phyloP scores from a whole-genome alignment of 2,329 filamentous ascomycete species.

The Colletotrichum aenigma region DNA sequence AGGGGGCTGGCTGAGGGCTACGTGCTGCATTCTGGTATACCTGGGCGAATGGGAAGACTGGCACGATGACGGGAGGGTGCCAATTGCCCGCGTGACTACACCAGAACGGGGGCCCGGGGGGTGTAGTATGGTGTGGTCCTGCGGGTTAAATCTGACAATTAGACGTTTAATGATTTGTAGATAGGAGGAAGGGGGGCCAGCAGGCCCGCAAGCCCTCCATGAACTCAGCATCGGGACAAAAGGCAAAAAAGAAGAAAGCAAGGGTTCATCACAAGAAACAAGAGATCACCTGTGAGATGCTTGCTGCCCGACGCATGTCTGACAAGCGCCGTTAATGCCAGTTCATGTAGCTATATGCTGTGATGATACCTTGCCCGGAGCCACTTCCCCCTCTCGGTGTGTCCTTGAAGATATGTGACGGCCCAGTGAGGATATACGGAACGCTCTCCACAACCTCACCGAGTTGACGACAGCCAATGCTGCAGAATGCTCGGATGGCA shows the following conservation, averaged over 20 bases:
- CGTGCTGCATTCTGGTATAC: not conserved
- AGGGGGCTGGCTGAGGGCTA: not conserved
- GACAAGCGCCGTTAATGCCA: not conserved
- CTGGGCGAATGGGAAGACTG: not conserved
- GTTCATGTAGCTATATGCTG: not conserved
- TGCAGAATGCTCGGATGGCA: not conserved
- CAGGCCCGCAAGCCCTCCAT: not conserved
- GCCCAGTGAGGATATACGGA: not conserved
- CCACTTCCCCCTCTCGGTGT: not conserved
- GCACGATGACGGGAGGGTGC: not conserved
- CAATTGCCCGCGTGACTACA: not conserved
- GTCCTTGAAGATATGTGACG: not conserved
- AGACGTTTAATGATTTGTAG: not conserved
- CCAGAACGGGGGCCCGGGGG: not conserved
- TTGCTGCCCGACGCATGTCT: slow-evolving; percentile 15
- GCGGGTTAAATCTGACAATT: not conserved
- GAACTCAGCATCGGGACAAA: not conserved
- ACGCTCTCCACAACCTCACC: slow-evolving; percentile 17
- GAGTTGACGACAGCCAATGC: slow-evolving; percentile 10
- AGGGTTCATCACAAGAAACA: not conserved
- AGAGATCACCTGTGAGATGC: slow-evolving; percentile 5
- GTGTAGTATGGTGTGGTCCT: not conserved
- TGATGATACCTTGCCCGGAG: not conserved
- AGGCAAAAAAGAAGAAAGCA: not conserved
- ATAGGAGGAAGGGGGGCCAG: not conserved